A percentile compares a stretch with the other conserved stretches of the same genome.
These are phyloP conservation scores for Leccinum disarticulatum DNA, from an alignment of 768 basidiomycete species.

Conservation along the genomic window DNA sequence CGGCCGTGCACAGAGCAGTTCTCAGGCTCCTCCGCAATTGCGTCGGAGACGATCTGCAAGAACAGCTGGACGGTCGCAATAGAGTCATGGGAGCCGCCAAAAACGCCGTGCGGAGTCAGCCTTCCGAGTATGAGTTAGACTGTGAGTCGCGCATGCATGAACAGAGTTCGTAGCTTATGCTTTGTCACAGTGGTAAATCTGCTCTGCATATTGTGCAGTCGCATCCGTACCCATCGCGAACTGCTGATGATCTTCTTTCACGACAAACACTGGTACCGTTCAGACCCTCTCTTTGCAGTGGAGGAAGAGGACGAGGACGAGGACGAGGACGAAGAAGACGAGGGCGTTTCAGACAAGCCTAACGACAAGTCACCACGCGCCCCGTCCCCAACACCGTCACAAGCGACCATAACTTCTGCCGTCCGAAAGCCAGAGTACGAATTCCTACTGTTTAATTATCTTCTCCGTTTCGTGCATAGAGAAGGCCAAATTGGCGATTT, in stretches of 20 bases:
- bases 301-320: conserved; percentile 70
- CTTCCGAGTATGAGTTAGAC: conserved; percentile 90
- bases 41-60: conserved; percentile 89
- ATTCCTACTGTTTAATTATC: conserved; percentile 92
- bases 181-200: conserved; percentile 75
- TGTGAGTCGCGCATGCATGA: conserved; percentile 46
- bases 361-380: conserved; percentile 23
- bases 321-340: conserved; percentile 49
- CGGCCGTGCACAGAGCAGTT: conserved; percentile 86
- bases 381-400: conserved; percentile 63
- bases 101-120: conserved; percentile 60
- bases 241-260: conserved; percentile 97
- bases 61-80: conserved; percentile 76
- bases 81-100: conserved; percentile 84
- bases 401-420: conserved; percentile 53
- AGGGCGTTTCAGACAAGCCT: conserved; percentile 11
- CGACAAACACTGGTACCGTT: conserved; percentile 85
- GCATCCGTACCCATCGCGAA: conserved; percentile 86
- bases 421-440: conserved; percentile 85
- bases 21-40: conserved; percentile 82
- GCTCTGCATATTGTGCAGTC: conserved; percentile 88
- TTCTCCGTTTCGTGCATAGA: conserved; percentile 91
- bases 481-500: conserved; percentile 94
- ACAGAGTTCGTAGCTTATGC: conserved; percentile 6
- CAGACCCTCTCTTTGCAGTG: conserved; percentile 70